Conservation (phyloP, 371 early-diverging fungal species). For the Mucor irregularis region DNA sequence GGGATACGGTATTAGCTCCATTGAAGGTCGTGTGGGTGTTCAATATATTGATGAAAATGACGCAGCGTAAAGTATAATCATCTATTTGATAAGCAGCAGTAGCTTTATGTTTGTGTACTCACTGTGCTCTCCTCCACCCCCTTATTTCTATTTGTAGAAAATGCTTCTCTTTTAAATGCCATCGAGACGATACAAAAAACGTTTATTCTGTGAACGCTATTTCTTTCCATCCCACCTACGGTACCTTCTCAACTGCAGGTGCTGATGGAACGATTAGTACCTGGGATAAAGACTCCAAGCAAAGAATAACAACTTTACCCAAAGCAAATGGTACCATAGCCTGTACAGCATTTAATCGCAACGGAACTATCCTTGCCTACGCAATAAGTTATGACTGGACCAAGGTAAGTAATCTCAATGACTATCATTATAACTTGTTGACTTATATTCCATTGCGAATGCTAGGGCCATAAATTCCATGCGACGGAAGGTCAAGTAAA, state of each 20-base stretch:
- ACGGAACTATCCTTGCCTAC: constrained; percentile 91
- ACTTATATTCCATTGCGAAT: too few relatives aligned
- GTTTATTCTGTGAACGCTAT: constrained; percentile 85
- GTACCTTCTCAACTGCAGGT: constrained; percentile 92
- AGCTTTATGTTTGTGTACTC: background rate
- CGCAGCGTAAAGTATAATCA: constrained; percentile 58
- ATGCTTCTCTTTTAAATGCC: constrained; percentile 93
- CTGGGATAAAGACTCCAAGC: constrained; percentile 93
- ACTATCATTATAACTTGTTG: background rate
- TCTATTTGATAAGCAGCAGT: background rate
- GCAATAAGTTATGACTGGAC: constrained; percentile 97
- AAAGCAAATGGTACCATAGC: constrained; percentile 70
- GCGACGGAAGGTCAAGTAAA: constrained; percentile 37
- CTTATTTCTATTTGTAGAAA: constrained; percentile 33
- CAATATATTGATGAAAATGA: constrained; percentile 86
- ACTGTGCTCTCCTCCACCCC: too few relatives aligned
- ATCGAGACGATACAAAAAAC: constrained; percentile 74
- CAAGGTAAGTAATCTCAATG: constrained; percentile 58
- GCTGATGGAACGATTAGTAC: constrained; percentile 88
- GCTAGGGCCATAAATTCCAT: constrained; percentile 25
- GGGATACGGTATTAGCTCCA: constrained; percentile 87
- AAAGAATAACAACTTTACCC: constrained; percentile 68
- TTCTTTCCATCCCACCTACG: constrained; percentile 82
- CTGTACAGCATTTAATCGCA: constrained; percentile 79
- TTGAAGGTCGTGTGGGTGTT: constrained; percentile 91